Percentiles rank a stretch among this genome's conserved stretches.
phyloP scores from a whole-genome alignment of 495 filamentous ascomycete species.

The Aspergillus kassunensis region DNA sequence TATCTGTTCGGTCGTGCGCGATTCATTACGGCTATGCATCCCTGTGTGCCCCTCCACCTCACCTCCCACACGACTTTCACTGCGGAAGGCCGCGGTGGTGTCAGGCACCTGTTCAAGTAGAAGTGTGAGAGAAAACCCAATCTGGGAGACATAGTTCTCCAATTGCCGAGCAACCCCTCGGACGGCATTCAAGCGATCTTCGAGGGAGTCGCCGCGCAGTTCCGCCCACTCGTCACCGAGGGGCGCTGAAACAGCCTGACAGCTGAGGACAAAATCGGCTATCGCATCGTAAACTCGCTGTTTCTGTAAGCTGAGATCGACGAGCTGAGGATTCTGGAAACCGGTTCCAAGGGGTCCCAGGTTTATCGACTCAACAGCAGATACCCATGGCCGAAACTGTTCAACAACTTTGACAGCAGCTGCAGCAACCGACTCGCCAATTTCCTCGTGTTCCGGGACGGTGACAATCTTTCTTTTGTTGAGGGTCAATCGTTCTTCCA shows the following conservation, averaged over 20 bases:
- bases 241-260: conserved; percentile 83
- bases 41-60: conserved; percentile 27
- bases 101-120: conserved; percentile 74
- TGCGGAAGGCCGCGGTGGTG: conserved; percentile 22
- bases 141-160: conserved; percentile 80
- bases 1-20: conserved; percentile 41
- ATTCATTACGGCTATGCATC: conserved; percentile 31
- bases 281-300: conserved; percentile 89
- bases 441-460: conserved; percentile 60
- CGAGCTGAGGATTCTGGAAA: conserved; percentile 77
- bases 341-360: conserved; percentile 67
- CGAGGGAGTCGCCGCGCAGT: conserved; percentile 83
- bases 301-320: conserved; percentile 85
- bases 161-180: conserved; percentile 70
- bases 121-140: conserved; percentile 81
- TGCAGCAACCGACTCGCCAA: conserved; percentile 70
- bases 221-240: conserved; percentile 95
- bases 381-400: conserved; percentile 81
- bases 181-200: conserved; percentile 78
- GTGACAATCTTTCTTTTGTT: conserved; percentile 77
- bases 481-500: conserved; percentile 78
- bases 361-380: conserved; percentile 83
- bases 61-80: conserved; percentile 36
- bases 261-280: conserved; percentile 80
- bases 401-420: conserved; percentile 76